These are phyloP conservation scores for Syncephalastrum racemosum DNA, from an alignment of 371 early-diverging fungal species.

Conservation along the genomic window DNA sequence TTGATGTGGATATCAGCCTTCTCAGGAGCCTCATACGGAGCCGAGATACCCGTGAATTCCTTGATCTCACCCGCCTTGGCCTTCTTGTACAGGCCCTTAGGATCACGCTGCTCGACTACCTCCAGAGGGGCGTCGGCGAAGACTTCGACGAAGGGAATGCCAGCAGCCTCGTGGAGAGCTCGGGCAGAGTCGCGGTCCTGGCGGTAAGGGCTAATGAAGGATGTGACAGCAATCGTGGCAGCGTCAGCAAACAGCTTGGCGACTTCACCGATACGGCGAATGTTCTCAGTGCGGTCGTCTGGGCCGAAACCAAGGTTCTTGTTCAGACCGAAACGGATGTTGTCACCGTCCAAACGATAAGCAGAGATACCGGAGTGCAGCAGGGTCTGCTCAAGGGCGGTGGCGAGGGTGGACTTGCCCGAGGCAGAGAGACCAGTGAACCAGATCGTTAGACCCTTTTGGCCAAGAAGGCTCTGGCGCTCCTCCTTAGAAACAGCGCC, in stretches of 20 bases:
- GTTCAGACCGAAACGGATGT: conserved; percentile 93
- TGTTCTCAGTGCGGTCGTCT: conserved; percentile 91
- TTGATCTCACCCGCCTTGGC: conserved; percentile 92
- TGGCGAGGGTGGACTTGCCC: conserved; percentile 91
- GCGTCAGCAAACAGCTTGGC: conserved; percentile 90
- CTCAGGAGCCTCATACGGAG: conserved; percentile 88
- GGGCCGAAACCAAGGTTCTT: conserved; percentile 91
- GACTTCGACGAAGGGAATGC: conserved; percentile 81
- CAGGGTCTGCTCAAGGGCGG: conserved; percentile 85
- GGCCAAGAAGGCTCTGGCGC: conserved; percentile 69
- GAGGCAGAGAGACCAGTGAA: conserved; percentile 94
- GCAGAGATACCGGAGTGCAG: conserved; percentile 70
- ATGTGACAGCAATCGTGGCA: conserved; percentile 78
- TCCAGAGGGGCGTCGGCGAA: conserved; percentile 86
- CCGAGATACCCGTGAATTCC: conserved; percentile 92
- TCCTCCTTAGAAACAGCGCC: conserved; percentile 76
- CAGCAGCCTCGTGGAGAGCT: conserved; percentile 71
- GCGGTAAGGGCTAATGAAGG: conserved; percentile 89
- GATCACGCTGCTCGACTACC: conserved; percentile 90
- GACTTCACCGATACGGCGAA: conserved; percentile 89
- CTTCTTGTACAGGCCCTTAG: conserved; percentile 95
- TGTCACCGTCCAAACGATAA: conserved; percentile 95
- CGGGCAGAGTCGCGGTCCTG: conserved; percentile 84
- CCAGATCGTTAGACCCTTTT: conserved; percentile 90
- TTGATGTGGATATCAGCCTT: conserved; percentile 84